Evolutionary conservation across 306 rosid genomes (phyloP), one percentile per base, ranked within the genome.

Genomic region (Inga laurina): DNA sequence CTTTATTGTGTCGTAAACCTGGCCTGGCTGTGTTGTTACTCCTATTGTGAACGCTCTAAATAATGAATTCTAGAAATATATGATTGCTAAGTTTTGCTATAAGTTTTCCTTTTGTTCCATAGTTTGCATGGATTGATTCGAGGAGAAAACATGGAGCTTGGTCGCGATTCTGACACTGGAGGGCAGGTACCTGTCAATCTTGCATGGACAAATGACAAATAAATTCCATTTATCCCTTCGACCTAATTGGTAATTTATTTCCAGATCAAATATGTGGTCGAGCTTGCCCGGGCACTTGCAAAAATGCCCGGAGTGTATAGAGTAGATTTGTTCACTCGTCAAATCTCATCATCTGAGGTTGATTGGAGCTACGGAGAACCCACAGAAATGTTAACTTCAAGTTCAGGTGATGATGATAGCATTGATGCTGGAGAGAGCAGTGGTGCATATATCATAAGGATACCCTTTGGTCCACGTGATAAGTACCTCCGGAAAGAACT

Each of bases 361-460:
- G 97, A 92, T 86, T 94, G 98, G 98, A 94, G 98, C 89, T 94
- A 94, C 57, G 97, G 98, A 41, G 97, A 92, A 77, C 98, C 97
- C 34, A 88, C 98, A 18, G 98, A 94, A 89, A 92, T 94, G 98
- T 80, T 94, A 72, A 92, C 89, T 30, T 79, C 85, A 1, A 92
- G 95, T 41, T 77, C 49, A 14, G 96, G 89, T 14, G 92, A 91
- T 68, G 89, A 80, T 12, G 98, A 92, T 62, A 89, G 87, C 15
- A 70, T 78, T n/a, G 75, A 71, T 71, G 75, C 22, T 18, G 98
- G 98, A 35, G 98, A 94, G 86, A 94, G 98, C 88, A 91, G 98
- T 18, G 98, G 98, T 57, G 97, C 98, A 35, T 94, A 94, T 81
- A 92, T 94, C 37, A 81, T 94, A 34, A 87, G 98, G 80, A 92